These are phyloP conservation scores for Aspergillus biplanus DNA, from an alignment of 495 filamentous ascomycete species.

Conservation along the genomic window DNA sequence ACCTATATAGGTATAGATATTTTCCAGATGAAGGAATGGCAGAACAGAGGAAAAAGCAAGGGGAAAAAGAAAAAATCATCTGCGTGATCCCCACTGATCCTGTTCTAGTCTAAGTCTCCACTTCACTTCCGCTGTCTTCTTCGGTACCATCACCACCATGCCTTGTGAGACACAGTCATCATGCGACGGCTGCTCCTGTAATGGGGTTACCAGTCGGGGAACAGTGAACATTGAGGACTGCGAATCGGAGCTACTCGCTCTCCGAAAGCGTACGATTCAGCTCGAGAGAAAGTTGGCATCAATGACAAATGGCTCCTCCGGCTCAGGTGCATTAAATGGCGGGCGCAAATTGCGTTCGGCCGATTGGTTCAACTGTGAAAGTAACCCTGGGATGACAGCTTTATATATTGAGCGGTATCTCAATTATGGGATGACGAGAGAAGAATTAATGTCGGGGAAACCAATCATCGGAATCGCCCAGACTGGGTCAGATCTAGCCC, in stretches of 20 bases:
- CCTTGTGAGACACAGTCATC: constrained; percentile 38
- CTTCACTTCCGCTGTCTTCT: not conserved
- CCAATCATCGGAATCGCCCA: constrained; percentile 63
- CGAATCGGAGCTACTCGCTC: constrained; percentile 40
- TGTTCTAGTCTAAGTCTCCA: not conserved
- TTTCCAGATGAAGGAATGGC: not conserved
- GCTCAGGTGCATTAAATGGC: constrained; percentile 13
- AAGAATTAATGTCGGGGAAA: constrained; percentile 57
- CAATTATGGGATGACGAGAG: constrained; percentile 57
- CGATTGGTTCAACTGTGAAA: constrained; percentile 51
- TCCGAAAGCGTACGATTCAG: constrained; percentile 40
- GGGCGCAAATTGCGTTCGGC: constrained; percentile 48
- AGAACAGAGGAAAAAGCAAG: not conserved
- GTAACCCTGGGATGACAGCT: constrained; percentile 54
- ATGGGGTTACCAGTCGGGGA: constrained; percentile 19
- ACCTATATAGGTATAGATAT: not conserved
- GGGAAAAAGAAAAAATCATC: not conserved
- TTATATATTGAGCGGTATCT: constrained; percentile 60
- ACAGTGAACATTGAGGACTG: constrained; percentile 45
- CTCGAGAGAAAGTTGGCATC: constrained; percentile 38
- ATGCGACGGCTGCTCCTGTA: constrained; percentile 47
- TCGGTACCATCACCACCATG: constrained; percentile 25
- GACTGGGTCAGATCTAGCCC: constrained; percentile 57
- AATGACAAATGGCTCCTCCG: constrained; percentile 24
- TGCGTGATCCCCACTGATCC: not conserved